Evolutionary conservation across 2,329 filamentous ascomycete species (phyloP).

Genomic region (Stagonosporopsis vannaccii): DNA sequence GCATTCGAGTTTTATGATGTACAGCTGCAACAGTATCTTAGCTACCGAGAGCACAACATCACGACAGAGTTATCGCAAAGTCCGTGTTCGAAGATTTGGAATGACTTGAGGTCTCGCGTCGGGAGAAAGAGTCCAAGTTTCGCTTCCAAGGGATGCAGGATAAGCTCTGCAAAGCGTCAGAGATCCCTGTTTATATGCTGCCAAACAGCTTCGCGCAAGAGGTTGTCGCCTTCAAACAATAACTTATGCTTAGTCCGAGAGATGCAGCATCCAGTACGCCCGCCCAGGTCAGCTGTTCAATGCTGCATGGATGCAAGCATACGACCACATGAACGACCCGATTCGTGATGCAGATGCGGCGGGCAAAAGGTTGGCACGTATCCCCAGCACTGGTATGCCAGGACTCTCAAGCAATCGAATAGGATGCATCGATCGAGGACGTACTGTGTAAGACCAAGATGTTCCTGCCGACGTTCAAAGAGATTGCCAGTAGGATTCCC

Average conservation of each 20-base stretch:
- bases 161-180: neutral
- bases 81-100: constrained; percentile 12
- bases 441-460: constrained; percentile 17
- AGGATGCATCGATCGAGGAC: constrained; percentile 1
- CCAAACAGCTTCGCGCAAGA: neutral
- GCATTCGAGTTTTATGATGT: constrained; percentile 1
- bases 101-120: neutral
- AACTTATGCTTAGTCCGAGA: constrained; percentile 17
- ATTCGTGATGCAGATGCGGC: neutral
- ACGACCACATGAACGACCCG: neutral
- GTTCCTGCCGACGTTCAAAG: constrained; percentile 15
- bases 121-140: neutral
- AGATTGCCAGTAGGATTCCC: neutral
- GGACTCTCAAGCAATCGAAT: neutral
- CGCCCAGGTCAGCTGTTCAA: constrained; percentile 15
- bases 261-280: constrained; percentile 21
- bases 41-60: neutral
- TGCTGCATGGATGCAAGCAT: constrained; percentile 18
- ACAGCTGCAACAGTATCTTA: constrained; percentile 2
- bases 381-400: constrained; percentile 21
- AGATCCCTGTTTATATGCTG: neutral
- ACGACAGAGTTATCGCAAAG: constrained; percentile 12
- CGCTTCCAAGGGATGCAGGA: neutral
- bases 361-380: constrained; percentile 8
- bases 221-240: constrained; percentile 18